Conservation (phyloP, 2,329 filamentous ascomycete species). For the Trichoderma gracile region DNA sequence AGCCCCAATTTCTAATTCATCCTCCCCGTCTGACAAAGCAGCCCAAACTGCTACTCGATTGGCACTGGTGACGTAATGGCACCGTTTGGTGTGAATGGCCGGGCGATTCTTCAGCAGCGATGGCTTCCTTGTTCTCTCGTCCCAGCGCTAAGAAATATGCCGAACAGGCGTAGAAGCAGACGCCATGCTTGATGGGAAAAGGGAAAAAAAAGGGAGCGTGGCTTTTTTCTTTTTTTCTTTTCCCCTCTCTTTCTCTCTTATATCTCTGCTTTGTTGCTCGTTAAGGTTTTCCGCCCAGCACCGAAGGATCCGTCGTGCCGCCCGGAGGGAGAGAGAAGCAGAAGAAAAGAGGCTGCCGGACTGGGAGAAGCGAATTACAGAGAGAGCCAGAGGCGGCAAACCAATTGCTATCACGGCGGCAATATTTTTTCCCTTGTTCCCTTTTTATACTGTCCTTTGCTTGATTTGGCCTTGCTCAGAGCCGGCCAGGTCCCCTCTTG, state of each 20-base stretch:
- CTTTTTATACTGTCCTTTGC: too few relatives aligned
- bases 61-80: constrained; percentile 11
- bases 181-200: background rate
- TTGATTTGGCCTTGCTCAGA: background rate
- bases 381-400: background rate
- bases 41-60: background rate
- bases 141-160: too few relatives aligned
- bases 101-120: constrained; percentile 8
- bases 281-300: constrained; percentile 10
- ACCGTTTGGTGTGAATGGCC: background rate
- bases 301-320: constrained; percentile 19
- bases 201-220: background rate
- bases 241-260: background rate
- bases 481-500: background rate
- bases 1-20: constrained; percentile 4
- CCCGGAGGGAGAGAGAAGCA: constrained; percentile 1
- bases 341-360: too few relatives aligned
- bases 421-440: background rate
- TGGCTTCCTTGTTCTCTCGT: too few relatives aligned
- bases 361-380: too few relatives aligned
- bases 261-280: background rate
- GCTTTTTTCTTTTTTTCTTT: background rate
- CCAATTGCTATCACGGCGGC: background rate
- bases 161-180: background rate
- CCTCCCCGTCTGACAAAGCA: constrained; percentile 14